Percentiles rank a stretch among this genome's conserved stretches.
Conservation (phyloP, 768 basidiomycete species). For the Calvatia gigantea region DNA sequence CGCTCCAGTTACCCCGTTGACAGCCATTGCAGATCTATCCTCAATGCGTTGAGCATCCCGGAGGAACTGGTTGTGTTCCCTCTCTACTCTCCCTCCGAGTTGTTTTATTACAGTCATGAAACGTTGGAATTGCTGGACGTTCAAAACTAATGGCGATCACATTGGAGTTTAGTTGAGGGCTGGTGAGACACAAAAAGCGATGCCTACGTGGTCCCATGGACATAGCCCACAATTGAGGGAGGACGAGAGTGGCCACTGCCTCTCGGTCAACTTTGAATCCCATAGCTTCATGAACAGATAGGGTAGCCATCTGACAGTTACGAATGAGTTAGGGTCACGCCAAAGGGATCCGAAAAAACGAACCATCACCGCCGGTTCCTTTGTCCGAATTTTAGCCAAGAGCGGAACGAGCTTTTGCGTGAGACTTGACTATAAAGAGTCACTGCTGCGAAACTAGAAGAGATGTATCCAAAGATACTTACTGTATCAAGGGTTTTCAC, state of each 20-base stretch:
- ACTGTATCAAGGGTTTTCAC: constrained; percentile 90
- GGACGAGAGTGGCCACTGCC: constrained; percentile 82
- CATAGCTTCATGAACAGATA: constrained; percentile 94
- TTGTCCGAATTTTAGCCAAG: constrained; percentile 91
- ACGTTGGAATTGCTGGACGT: constrained; percentile 81
- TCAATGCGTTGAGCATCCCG: constrained; percentile 91
- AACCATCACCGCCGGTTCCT: constrained; percentile 94
- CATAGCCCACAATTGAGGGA: constrained; percentile 96
- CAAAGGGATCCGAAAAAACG: constrained; percentile 15
- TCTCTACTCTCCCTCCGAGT: constrained; percentile 83
- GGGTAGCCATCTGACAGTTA: constrained; percentile 68
- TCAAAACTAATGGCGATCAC: constrained; percentile 51
- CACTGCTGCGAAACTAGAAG: neutral
- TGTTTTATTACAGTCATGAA: constrained; percentile 87
- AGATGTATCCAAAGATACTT: neutral
- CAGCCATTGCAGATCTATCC: constrained; percentile 57
- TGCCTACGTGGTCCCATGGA: constrained; percentile 86
- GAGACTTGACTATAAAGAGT: constrained; percentile 56
- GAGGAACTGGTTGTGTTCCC: constrained; percentile 89
- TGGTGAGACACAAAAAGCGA: neutral
- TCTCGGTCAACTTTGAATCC: constrained; percentile 92
- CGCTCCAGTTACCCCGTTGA: constrained; percentile 35
- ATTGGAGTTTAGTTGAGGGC: neutral
- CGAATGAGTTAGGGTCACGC: neutral
- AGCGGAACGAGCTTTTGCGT: constrained; percentile 96